phyloP scores from a whole-genome alignment of 2,329 filamentous ascomycete genomes.

The Corniculantispora saksenae region DNA sequence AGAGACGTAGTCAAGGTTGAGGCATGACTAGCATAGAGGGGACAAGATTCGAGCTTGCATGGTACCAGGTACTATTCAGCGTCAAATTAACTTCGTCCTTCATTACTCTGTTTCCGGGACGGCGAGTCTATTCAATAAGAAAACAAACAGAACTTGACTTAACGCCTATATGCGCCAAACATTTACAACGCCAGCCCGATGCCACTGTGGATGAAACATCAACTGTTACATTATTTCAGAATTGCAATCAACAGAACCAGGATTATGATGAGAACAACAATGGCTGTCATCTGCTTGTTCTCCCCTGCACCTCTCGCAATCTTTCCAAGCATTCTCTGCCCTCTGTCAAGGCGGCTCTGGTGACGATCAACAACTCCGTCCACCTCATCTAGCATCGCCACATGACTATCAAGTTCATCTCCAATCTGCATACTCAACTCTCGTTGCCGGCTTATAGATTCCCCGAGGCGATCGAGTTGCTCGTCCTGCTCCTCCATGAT shows the following conservation, averaged over 20 bases:
- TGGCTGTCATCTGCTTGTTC: slow-evolving; percentile 82
- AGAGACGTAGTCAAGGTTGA: background rate
- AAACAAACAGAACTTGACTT: background rate
- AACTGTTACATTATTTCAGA: slow-evolving; percentile 59
- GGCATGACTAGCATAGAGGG: background rate
- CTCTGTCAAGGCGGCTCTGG: slow-evolving; percentile 72
- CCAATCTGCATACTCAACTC: slow-evolving; percentile 95
- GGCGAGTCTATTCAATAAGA: background rate
- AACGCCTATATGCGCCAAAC: background rate
- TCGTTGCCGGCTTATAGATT: slow-evolving; percentile 82
- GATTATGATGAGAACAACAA: slow-evolving; percentile 80
- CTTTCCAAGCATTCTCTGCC: slow-evolving; percentile 68
- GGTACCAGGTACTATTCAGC: background rate
- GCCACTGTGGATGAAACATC: background rate
- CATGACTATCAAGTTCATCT: slow-evolving; percentile 90
- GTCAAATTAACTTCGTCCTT: background rate
- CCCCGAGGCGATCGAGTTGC: slow-evolving; percentile 85
- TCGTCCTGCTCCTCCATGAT: slow-evolving; percentile 89
- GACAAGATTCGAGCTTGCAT: background rate
- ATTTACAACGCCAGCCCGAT: background rate
- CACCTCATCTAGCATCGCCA: slow-evolving; percentile 84
- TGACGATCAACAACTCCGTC: slow-evolving; percentile 83
- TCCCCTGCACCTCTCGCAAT: slow-evolving; percentile 76
- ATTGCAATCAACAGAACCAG: slow-evolving; percentile 81
- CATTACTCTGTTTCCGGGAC: background rate